These are phyloP conservation scores for Cerrena zonata DNA, from an alignment of 1,284 basidiomycete genomes.

Conservation along the genomic window DNA sequence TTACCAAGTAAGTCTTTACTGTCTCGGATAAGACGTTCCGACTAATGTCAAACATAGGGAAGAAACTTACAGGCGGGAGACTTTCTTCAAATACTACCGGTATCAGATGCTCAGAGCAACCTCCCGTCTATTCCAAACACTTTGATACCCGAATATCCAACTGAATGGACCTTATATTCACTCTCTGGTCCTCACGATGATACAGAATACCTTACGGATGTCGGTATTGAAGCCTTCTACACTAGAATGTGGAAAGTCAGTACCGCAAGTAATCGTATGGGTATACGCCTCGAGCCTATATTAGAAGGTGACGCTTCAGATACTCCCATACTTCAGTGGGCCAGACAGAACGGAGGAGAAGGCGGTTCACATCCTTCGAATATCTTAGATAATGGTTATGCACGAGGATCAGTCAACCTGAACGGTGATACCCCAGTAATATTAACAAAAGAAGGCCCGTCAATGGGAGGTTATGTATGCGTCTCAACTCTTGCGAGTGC, in stretches of 20 bases:
- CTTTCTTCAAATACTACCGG: slow-evolving; percentile 24
- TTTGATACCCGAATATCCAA: slow-evolving; percentile 41
- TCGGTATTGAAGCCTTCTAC: slow-evolving; percentile 47
- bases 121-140: slow-evolving; percentile 15
- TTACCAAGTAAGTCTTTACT: slow-evolving; percentile 39
- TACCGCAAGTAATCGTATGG: slow-evolving; percentile 56
- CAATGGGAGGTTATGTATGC: slow-evolving; percentile 61
- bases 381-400: slow-evolving; percentile 66
- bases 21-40: slow-evolving; percentile 2
- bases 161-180: slow-evolving; percentile 48
- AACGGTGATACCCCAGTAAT: slow-evolving; percentile 74
- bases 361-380: slow-evolving; percentile 72
- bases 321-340: slow-evolving; percentile 51
- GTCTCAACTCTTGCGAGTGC: slow-evolving; percentile 47
- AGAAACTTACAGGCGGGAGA: slow-evolving; percentile 46
- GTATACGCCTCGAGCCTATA: slow-evolving; percentile 35
- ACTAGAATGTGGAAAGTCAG: slow-evolving; percentile 47
- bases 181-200: slow-evolving; percentile 64
- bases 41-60: no score
- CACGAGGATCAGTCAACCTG: slow-evolving; percentile 53
- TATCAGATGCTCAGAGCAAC: slow-evolving; percentile 9
- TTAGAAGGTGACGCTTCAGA: slow-evolving; percentile 15
- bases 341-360: slow-evolving; percentile 57
- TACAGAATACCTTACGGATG: slow-evolving; percentile 45
- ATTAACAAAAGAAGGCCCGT: slow-evolving; percentile 56